These are phyloP conservation scores for Fomitiporia mediterranea DNA, from an alignment of 1,284 basidiomycete species.

Conservation along the genomic window DNA sequence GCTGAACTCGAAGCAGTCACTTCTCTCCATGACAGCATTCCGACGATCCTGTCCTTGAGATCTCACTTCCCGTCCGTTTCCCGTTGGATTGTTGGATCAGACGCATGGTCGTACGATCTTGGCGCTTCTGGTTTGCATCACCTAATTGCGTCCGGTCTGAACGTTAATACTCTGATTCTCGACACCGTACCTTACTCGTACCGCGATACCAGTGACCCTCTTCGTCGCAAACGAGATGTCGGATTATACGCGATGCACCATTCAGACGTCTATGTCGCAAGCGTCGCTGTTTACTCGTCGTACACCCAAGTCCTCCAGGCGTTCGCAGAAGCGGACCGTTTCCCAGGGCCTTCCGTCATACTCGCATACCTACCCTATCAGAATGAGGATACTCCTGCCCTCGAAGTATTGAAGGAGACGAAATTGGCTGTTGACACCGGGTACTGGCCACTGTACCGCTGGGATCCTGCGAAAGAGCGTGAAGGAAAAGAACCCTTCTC, in stretches of 20 bases:
- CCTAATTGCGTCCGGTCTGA: slow-evolving; percentile 83
- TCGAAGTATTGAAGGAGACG: slow-evolving; percentile 93
- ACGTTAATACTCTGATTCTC: slow-evolving; percentile 95
- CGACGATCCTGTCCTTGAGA: slow-evolving; percentile 54
- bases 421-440: slow-evolving; percentile 95
- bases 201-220: slow-evolving; percentile 65
- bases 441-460: slow-evolving; percentile 98
- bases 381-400: slow-evolving; percentile 70
- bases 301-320: slow-evolving; percentile 95
- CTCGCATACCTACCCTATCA: slow-evolving; percentile 93
- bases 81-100: slow-evolving; percentile 96
- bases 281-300: slow-evolving; percentile 92
- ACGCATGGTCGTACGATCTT: slow-evolving; percentile 96
- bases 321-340: slow-evolving; percentile 87
- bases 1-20: slow-evolving; percentile 45
- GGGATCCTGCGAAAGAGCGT: slow-evolving; percentile 85
- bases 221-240: slow-evolving; percentile 85
- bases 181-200: slow-evolving; percentile 88
- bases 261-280: slow-evolving; percentile 94
- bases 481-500: slow-evolving; percentile 81
- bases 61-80: slow-evolving; percentile 64
- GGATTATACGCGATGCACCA: slow-evolving; percentile 99
- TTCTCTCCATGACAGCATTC: slow-evolving; percentile 40
- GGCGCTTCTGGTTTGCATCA: slow-evolving; percentile 97
- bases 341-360: slow-evolving; percentile 87